These are phyloP conservation scores for Cystobasidiaceae sp. DNA, from an alignment of 1,284 basidiomycete genomes.

Conservation along the genomic window DNA sequence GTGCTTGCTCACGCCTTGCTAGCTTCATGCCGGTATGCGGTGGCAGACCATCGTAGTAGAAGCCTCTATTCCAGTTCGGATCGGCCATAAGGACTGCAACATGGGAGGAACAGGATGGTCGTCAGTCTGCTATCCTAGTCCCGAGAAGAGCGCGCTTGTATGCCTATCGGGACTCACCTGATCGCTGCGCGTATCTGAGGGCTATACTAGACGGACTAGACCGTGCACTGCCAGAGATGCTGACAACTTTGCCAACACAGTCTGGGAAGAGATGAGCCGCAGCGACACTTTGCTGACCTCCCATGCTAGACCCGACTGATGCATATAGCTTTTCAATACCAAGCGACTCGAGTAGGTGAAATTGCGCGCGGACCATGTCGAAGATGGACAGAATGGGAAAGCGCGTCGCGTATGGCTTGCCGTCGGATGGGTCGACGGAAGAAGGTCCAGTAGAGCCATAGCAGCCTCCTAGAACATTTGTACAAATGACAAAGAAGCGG, in stretches of 20 bases:
- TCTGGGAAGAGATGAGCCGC: constrained; percentile 87
- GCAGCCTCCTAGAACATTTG: constrained; percentile 95
- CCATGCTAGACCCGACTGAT: constrained; percentile 90
- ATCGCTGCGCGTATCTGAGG: constrained; percentile 91
- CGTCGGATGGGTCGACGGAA: constrained; percentile 61
- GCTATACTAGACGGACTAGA: constrained; percentile 88
- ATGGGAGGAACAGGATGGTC: no score
- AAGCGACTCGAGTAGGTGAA: constrained; percentile 75
- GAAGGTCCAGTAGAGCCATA: constrained; percentile 95
- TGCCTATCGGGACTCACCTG: constrained; percentile 33
- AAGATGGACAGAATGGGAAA: constrained; percentile 92
- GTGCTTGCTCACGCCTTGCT: constrained; percentile 68
- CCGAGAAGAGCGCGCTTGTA: background rate
- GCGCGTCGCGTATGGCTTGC: constrained; percentile 73
- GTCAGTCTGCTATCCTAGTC: no score
- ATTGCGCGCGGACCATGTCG: constrained; percentile 93
- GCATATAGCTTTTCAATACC: constrained; percentile 83
- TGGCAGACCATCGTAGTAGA: constrained; percentile 91
- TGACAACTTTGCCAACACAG: constrained; percentile 80
- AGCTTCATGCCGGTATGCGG: constrained; percentile 99
- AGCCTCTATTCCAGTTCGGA: constrained; percentile 98
- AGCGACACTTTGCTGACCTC: constrained; percentile 96
- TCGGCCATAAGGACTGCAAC: constrained; percentile 99
- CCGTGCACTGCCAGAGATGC: constrained; percentile 88
- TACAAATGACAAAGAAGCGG: constrained; percentile 89